Evolutionary conservation across 2,329 filamentous ascomycete genomes (phyloP), one percentile per base, ranked within the genome.

Genomic region (Colletotrichum liriopes): DNA sequence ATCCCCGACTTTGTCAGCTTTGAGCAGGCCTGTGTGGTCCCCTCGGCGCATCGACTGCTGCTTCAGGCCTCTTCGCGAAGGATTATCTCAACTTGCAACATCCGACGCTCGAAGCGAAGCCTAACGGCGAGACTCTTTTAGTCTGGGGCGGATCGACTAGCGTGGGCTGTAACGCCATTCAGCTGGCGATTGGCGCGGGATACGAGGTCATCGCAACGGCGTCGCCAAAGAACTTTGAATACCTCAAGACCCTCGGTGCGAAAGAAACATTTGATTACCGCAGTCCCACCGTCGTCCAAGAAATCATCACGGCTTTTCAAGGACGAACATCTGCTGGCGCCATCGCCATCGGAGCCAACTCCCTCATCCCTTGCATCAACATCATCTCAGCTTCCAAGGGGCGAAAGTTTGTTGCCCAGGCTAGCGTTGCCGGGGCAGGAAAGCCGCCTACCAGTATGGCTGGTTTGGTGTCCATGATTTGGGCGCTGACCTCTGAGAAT

Each of bases 91-190:
- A 67, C 0, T 63, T 79, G 9, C 72, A 76, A 11, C 67, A 47
- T 51, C 78, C 78, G 5, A 65, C 58, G 14, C 64, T 77, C 14
- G 18, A 72, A n/a, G 62, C 72, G 0, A 62, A 54, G 14, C 56
- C 74, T 14, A 71, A 65, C 5, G 70, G 73, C 43, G 76, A 79
- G 66, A 73, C 74, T 0, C 51, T 80, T 11, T 35, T 79, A 29
- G 74, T 82, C 51, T 89, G 86, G 85, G 87, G 87, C n/a, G 88
- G 87, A 0, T 82, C 85, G 3, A 83, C 84, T 0, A 81, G 80
- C 20, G 84, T 86, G 0, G 86, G 87, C 1, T 81, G 81, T 51
- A 83, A 82, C 54, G 84, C 83, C 0, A 82, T 87, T 14, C 87
- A 88, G 71, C 78, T 88, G 0, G 82, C 82, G 1, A 77, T 79